A percentile compares a stretch with the other conserved stretches of the same genome.
These are phyloP conservation scores for Globisporangium orthogonon DNA, from an alignment of 352 stramenopile species.

Conservation along the genomic window DNA sequence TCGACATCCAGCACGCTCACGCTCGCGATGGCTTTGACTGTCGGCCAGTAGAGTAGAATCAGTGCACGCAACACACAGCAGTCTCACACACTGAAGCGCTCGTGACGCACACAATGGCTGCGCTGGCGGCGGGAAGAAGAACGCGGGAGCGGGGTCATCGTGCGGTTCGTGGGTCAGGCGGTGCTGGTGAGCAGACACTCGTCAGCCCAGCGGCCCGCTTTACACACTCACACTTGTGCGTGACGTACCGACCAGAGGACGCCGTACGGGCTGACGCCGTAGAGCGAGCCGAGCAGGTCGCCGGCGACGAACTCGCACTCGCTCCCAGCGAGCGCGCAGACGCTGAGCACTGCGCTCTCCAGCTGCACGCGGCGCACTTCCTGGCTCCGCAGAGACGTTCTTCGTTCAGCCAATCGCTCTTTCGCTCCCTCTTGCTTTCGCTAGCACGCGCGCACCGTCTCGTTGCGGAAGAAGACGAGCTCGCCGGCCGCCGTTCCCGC, in stretches of 20 bases:
- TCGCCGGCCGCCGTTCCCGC: slow-evolving; percentile 31
- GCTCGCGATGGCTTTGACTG: slow-evolving; percentile 24
- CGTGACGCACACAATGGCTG: slow-evolving; percentile 14
- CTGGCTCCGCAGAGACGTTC: slow-evolving; percentile 7
- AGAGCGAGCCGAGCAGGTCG: slow-evolving; percentile 36
- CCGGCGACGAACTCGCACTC: slow-evolving; percentile 35
- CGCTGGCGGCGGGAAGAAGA: slow-evolving; percentile 23
- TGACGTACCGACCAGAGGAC: slow-evolving; percentile 40
- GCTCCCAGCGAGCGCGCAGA: slow-evolving; percentile 19
- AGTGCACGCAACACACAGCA: neutral
- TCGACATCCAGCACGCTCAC: slow-evolving; percentile 39
- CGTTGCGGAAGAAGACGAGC: slow-evolving; percentile 39
- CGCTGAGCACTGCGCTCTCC: slow-evolving; percentile 31
- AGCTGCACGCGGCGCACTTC: slow-evolving; percentile 45
- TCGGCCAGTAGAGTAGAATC: neutral
- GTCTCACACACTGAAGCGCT: neutral
- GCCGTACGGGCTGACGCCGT: slow-evolving; percentile 46
- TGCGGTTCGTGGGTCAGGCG: neutral
- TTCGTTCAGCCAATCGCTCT: neutral
- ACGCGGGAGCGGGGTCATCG: slow-evolving; percentile 2
- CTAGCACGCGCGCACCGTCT: slow-evolving; percentile 15
- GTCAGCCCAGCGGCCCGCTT: neutral
- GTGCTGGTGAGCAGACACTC: neutral
- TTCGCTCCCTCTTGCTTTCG: neutral
- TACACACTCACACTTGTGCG: neutral